phyloP scores from a whole-genome alignment of 495 filamentous ascomycete species.

The Podospora appendiculata region DNA sequence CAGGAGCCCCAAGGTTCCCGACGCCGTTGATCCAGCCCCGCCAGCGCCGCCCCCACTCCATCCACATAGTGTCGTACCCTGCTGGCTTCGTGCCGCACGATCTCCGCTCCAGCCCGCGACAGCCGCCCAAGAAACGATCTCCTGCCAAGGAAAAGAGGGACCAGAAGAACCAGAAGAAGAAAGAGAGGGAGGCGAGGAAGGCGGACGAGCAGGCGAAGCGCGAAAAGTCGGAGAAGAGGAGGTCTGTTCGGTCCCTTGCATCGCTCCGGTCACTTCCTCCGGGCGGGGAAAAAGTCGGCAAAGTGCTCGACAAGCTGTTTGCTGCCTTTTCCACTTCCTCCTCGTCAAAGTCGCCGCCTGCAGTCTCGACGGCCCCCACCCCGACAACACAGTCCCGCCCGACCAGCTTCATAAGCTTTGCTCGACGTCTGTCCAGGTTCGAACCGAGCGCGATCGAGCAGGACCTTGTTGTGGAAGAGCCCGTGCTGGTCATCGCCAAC shows the following conservation, averaged over 20 bases:
- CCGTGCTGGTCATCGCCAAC: not conserved
- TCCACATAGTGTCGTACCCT: constrained; percentile 49
- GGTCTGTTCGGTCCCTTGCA: constrained; percentile 24
- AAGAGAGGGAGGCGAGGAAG: constrained; percentile 14
- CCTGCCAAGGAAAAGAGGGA: constrained; percentile 9
- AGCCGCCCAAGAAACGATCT: constrained; percentile 5
- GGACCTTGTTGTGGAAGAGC: not conserved
- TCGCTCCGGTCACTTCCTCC: constrained; percentile 25
- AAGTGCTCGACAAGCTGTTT: constrained; percentile 32
- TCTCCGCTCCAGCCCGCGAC: constrained; percentile 26
- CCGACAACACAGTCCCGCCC: constrained; percentile 10
- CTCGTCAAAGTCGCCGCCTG: constrained; percentile 12
- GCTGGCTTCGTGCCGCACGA: constrained; percentile 42
- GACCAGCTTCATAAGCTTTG: constrained; percentile 22
- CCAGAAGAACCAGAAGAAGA: constrained; percentile 21
- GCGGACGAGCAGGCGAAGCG: constrained; percentile 25
- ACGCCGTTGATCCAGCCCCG: constrained; percentile 43
- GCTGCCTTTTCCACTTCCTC: constrained; percentile 27
- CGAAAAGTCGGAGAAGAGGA: constrained; percentile 27
- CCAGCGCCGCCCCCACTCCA: constrained; percentile 44
- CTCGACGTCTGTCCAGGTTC: constrained; percentile 17
- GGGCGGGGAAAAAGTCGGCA: constrained; percentile 17
- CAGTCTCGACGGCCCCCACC: constrained; percentile 6
- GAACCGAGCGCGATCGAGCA: constrained; percentile 2
- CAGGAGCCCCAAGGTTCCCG: constrained; percentile 26